Percentiles rank a stretch among this genome's conserved stretches.
Conservation (phyloP, 2,329 filamentous ascomycete species). For the Talaromyces sp. region DNA sequence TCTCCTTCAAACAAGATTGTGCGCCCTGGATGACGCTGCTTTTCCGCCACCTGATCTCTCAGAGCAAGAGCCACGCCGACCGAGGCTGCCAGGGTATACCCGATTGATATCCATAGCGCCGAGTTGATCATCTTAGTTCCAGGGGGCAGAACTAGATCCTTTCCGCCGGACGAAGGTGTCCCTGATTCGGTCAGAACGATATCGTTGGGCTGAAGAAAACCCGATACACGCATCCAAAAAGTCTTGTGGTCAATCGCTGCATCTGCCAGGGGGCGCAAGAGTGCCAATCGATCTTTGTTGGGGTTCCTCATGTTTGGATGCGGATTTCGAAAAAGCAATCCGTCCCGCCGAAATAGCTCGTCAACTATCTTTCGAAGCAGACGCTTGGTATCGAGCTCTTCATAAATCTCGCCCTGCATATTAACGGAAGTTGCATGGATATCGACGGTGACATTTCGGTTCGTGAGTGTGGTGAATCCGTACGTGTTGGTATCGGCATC, state of each 20-base stretch:
- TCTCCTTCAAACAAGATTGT: conserved; percentile 87
- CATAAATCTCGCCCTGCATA: neutral
- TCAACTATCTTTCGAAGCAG: neutral
- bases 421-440: neutral
- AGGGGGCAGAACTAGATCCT: neutral
- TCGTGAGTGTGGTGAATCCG: neutral
- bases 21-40: conserved; percentile 34
- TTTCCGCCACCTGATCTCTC: conserved; percentile 45
- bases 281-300: neutral
- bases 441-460: neutral
- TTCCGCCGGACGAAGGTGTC: neutral
- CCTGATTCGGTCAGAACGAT: neutral
- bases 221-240: neutral
- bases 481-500: neutral
- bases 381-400: neutral
- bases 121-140: conserved; percentile 67
- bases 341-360: neutral
- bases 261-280: neutral
- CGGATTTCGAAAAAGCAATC: neutral
- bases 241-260: neutral
- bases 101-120: conserved; percentile 66
- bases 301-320: neutral
- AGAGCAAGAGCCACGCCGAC: conserved; percentile 70
- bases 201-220: neutral
- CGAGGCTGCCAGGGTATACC: conserved; percentile 58